These are phyloP conservation scores for Capsicum chinense DNA, from an alignment of 257 asterid species.

Conservation along the genomic window DNA sequence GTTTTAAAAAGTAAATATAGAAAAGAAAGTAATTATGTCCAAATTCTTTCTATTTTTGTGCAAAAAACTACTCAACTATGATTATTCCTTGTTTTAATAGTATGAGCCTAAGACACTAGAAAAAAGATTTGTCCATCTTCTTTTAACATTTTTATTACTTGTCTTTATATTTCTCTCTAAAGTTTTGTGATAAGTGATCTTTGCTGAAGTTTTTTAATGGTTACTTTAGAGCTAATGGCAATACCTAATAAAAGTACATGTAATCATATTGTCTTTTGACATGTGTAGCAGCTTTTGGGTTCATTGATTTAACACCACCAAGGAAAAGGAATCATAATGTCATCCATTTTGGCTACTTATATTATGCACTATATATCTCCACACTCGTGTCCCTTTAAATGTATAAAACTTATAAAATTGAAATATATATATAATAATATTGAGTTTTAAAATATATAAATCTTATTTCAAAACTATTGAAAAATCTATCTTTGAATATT, in stretches of 20 bases:
- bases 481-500: too few relatives aligned
- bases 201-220: not conserved
- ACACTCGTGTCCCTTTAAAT: not conserved
- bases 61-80: not conserved
- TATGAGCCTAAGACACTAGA: not conserved
- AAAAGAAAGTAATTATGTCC: not conserved
- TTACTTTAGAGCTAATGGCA: constrained; percentile 18
- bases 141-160: not conserved
- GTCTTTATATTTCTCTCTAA: not conserved
- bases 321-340: constrained; percentile 37
- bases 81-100: not conserved
- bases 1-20: not conserved
- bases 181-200: not conserved
- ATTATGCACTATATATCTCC: not conserved
- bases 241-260: constrained; percentile 27
- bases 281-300: constrained; percentile 34
- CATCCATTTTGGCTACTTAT: constrained; percentile 28
- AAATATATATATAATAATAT: not conserved
- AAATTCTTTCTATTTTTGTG: not conserved
- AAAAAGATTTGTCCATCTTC: too few relatives aligned
- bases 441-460: not conserved
- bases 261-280: constrained; percentile 35
- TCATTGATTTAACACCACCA: constrained; percentile 40
- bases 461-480: not conserved
- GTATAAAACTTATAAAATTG: not conserved